Percentiles rank a stretch among this genome's conserved stretches.
phyloP scores from a whole-genome alignment of 306 rosid species.

The Gastrolobium villosum region DNA sequence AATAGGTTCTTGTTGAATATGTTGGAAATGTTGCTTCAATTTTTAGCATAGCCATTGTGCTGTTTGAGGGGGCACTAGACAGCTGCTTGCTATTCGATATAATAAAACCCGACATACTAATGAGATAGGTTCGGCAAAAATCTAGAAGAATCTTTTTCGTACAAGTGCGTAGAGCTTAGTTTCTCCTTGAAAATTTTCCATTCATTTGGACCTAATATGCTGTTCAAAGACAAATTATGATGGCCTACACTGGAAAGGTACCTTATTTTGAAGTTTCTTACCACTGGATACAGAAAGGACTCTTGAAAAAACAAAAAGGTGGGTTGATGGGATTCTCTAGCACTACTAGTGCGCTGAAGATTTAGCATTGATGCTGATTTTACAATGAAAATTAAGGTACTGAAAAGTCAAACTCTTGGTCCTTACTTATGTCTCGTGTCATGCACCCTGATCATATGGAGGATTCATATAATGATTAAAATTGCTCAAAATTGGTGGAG shows the following conservation, averaged over 20 bases:
- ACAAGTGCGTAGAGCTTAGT: background rate
- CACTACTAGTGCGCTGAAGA: slow-evolving; percentile 11
- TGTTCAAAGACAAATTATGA: slow-evolving; percentile 24
- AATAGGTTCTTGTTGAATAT: background rate
- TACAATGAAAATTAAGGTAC: too few species aligned
- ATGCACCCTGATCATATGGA: slow-evolving; percentile 1
- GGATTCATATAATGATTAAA: slow-evolving; percentile 16
- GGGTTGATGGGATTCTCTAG: slow-evolving; percentile 24
- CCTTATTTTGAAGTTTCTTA: slow-evolving; percentile 7
- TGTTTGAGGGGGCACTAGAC: background rate
- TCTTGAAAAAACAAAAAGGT: slow-evolving; percentile 9
- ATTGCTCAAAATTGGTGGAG: slow-evolving; percentile 10
- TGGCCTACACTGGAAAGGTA: background rate
- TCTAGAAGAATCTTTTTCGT: background rate
- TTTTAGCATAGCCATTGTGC: background rate
- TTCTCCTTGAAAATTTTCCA: slow-evolving; percentile 20
- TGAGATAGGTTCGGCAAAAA: background rate
- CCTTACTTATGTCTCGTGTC: background rate
- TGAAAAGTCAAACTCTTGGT: too few species aligned
- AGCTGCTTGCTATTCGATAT: background rate
- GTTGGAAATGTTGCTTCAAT: background rate
- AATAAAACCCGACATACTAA: background rate
- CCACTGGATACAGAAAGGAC: slow-evolving; percentile 25
- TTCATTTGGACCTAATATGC: background rate
- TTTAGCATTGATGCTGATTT: too few species aligned